Evolutionary conservation across 1,139 yeast genomes (phyloP).

Genomic region (Petasospora rhodanensis): DNA sequence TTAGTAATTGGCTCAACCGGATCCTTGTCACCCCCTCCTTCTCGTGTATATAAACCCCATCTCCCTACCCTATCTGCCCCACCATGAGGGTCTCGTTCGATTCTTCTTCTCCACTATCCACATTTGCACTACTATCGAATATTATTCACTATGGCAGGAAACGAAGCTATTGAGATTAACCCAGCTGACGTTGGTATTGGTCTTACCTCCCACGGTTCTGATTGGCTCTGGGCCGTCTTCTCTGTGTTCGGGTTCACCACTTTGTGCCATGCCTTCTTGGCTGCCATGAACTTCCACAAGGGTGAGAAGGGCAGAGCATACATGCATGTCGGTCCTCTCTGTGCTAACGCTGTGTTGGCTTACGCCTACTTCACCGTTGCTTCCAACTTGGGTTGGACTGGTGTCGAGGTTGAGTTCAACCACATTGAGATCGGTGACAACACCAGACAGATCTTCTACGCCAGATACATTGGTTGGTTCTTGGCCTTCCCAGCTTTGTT

Average conservation of each 20-base stretch:
- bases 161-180: conserved; percentile 48
- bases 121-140: neutral
- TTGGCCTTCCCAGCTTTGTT: conserved; percentile 37
- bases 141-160: conserved; percentile 23
- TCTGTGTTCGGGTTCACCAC: conserved; percentile 43
- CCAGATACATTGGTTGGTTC: conserved; percentile 64
- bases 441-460: conserved; percentile 59
- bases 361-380: conserved; percentile 60
- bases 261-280: conserved; percentile 37
- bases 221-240: conserved; percentile 70
- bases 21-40: too few species aligned
- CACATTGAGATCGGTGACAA: conserved; percentile 37
- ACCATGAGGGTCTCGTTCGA: too few species aligned
- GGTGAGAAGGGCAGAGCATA: conserved; percentile 10
- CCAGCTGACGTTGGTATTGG: conserved; percentile 45
- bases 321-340: conserved; percentile 21
- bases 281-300: conserved; percentile 32
- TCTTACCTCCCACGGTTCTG: conserved; percentile 56
- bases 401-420: conserved; percentile 48
- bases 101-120: neutral
- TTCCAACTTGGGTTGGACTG: conserved; percentile 62
- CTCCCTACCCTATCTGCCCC: too few species aligned
- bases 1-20: too few species aligned
- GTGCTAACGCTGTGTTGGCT: conserved; percentile 43
- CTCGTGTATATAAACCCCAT: too few species aligned